Evolutionary conservation across 2,329 filamentous ascomycete species (phyloP).

Genomic region (Blastomyces parvus): DNA sequence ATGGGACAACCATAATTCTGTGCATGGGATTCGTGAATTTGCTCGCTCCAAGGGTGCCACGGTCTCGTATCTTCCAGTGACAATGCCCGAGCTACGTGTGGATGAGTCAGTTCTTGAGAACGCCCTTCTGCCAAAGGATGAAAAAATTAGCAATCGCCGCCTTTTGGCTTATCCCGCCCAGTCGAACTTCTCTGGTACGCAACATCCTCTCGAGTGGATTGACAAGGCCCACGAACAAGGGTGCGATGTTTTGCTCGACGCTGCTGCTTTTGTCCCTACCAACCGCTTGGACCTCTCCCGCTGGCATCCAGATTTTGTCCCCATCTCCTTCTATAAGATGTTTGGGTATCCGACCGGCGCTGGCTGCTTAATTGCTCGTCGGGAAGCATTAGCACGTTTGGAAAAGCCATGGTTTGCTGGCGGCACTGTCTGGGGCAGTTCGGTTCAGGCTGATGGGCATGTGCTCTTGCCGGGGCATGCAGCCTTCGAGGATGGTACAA

Average conservation of each 20-base stretch:
- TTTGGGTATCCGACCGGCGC: slow-evolving; percentile 56
- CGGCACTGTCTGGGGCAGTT: slow-evolving; percentile 44
- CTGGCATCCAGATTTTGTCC: slow-evolving; percentile 50
- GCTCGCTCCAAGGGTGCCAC: slow-evolving; percentile 10
- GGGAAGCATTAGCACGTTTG: slow-evolving; percentile 47
- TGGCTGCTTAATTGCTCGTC: slow-evolving; percentile 50
- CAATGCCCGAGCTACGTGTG: slow-evolving; percentile 6
- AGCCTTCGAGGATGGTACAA: slow-evolving; percentile 56
- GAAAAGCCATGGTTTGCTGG: slow-evolving; percentile 57
- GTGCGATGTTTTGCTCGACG: slow-evolving; percentile 49
- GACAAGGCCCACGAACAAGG: slow-evolving; percentile 19
- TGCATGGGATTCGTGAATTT: slow-evolving; percentile 48
- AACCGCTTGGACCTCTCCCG: slow-evolving; percentile 48
- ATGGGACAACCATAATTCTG: slow-evolving; percentile 51
- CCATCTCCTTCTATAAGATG: slow-evolving; percentile 56
- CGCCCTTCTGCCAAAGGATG: not conserved
- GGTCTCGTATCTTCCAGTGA: slow-evolving; percentile 9
- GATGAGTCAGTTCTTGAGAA: slow-evolving; percentile 6
- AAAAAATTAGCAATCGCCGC: slow-evolving; percentile 24
- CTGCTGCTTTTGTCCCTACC: slow-evolving; percentile 56
- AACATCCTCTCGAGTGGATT: slow-evolving; percentile 51
- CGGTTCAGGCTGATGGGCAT: slow-evolving; percentile 12
- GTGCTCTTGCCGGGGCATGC: slow-evolving; percentile 37
- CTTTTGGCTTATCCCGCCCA: slow-evolving; percentile 59
- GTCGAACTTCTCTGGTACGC: slow-evolving; percentile 59